These are phyloP conservation scores for Tephrocybe sp. DNA, from an alignment of 768 basidiomycete species.

Conservation along the genomic window DNA sequence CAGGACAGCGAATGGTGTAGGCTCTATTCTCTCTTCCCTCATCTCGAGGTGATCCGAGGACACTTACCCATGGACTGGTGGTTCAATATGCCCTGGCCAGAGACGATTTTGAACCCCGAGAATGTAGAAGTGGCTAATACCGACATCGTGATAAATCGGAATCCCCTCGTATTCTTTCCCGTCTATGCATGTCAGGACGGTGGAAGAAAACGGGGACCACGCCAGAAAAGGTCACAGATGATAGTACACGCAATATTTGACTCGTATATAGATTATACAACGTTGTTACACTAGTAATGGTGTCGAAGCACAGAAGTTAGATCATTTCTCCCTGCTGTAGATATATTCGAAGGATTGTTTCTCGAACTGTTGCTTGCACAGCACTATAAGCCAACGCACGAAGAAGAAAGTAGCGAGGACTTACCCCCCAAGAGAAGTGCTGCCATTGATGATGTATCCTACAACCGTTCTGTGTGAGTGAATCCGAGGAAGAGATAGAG, in stretches of 20 bases:
- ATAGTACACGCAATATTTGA: not conserved
- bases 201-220: no score
- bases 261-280: not conserved
- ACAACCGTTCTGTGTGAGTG: not conserved
- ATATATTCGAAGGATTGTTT: conserved; percentile 40
- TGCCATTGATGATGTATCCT: conserved; percentile 44
- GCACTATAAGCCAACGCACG: not conserved
- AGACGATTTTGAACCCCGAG: no score
- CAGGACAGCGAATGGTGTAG: no score
- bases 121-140: no score
- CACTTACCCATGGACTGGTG: no score
- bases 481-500: not conserved
- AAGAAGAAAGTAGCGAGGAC: not conserved
- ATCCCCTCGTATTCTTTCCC: no score
- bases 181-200: no score
- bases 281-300: not conserved
- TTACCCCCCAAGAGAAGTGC: conserved; percentile 36
- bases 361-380: conserved; percentile 27
- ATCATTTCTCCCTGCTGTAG: conserved; percentile 30
- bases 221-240: not conserved
- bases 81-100: no score
- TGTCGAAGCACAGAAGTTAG: conserved; percentile 13
- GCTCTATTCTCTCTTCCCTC: no score
- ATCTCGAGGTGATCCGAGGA: no score
- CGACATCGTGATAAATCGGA: no score